These are phyloP conservation scores for Ophiostoma ulmi DNA, from an alignment of 2,329 filamentous ascomycete genomes.

Conservation along the genomic window DNA sequence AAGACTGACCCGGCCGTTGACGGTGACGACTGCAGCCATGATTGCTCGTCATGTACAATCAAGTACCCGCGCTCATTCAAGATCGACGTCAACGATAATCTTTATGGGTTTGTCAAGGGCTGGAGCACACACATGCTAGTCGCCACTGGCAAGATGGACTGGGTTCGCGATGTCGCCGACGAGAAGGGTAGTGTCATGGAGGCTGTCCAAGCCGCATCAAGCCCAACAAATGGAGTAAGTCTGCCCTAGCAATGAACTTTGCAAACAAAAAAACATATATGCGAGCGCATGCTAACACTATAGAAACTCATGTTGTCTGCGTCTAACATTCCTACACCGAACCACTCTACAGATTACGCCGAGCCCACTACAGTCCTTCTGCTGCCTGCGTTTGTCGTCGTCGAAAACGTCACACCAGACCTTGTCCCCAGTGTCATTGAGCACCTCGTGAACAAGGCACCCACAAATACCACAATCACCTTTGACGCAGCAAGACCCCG, in stretches of 20 bases:
- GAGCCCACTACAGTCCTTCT: conserved; percentile 74
- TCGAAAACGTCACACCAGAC: conserved; percentile 77
- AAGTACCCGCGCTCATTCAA: conserved; percentile 67
- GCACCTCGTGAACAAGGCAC: conserved; percentile 62
- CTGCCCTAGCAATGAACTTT: not conserved
- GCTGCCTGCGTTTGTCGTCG: conserved; percentile 74
- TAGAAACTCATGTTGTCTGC: conserved; percentile 89
- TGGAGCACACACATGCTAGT: conserved; percentile 89
- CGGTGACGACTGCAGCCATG: conserved; percentile 81
- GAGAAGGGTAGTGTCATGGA: conserved; percentile 84
- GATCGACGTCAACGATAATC: conserved; percentile 68
- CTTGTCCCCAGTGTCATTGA: conserved; percentile 67
- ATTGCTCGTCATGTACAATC: conserved; percentile 76
- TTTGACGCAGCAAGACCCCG: not conserved
- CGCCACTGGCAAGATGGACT: conserved; percentile 88
- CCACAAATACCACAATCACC: conserved; percentile 60
- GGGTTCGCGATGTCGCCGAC: conserved; percentile 82
- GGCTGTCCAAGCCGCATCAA: conserved; percentile 56
- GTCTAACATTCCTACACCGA: conserved; percentile 80
- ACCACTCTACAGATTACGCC: conserved; percentile 56
- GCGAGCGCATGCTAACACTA: conserved; percentile 14
- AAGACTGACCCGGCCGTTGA: conserved; percentile 70
- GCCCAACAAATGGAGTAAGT: conserved; percentile 58
- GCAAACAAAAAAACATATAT: too few relatives aligned
- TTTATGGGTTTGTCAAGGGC: conserved; percentile 81